Base-by-base conservation (phyloP, 129 eudicot genomes). In the Oenanthe sinensis region DNA sequence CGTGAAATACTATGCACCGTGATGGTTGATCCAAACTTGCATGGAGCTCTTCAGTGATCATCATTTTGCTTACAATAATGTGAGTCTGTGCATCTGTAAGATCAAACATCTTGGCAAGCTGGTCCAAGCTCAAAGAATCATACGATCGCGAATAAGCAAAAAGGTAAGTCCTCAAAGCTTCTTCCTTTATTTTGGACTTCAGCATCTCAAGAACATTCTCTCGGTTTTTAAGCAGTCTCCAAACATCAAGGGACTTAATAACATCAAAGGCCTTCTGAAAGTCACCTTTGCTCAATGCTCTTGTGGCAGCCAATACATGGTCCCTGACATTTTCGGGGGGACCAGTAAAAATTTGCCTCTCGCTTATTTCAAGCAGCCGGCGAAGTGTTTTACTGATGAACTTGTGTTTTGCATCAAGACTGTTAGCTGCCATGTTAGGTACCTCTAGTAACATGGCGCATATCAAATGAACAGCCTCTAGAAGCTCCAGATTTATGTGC, bases 381-480 rank as follows among this genome's bases (percentile, higher is more conserved):
- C 97, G 71, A 71, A 95, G 96, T 0, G 90, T 95, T 82, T 90
- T 95, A 87, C 98, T 95, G 17, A 95, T 87, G 78, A 90, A 87
- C 68, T 83, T 90, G 78, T 93, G 97, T 77, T 85, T 88, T 14
- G 92, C 91, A 36, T 95, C 98, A 26, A 87, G 93, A 79, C 88
- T 86, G 85, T 90, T 88, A 63, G 98, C 97, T 5, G 98, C 97
- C 97, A 95, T 91, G 86, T 91, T 91, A 2, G 98, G 98, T 40
- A 95, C 98, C 83, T 95, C 98, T 0, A 95, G 90, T 49, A 95
- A 82, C 98, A 95, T 95, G 43, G 97, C 98, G 28, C 98, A 95
- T 58, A 85, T 91, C 75, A 95, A 77, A 76, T 95, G 98, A 13
- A 92, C 97, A 14, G 98, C 92, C 79, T 95, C 98, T 20, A 95